Conservation (phyloP, 306 rosid genomes). For the Dryas drummondii region DNA sequence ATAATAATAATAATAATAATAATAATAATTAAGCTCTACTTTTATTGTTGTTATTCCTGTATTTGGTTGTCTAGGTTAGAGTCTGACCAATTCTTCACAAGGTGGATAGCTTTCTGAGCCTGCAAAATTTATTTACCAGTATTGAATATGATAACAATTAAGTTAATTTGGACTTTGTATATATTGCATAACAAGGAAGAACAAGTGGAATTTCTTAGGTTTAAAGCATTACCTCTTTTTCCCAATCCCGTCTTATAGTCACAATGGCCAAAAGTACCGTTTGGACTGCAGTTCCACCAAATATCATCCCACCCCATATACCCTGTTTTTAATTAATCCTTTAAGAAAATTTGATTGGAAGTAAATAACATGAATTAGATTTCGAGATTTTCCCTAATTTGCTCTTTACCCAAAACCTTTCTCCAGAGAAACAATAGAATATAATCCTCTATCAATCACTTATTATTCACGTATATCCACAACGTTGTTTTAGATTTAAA, state of each 20-base stretch:
- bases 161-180: no score
- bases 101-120: slow-evolving; percentile 43
- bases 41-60: not conserved
- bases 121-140: slow-evolving; percentile 17
- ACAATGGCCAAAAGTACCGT: slow-evolving; percentile 48
- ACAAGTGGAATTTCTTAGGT: not conserved
- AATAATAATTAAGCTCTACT: no score
- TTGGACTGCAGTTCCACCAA: slow-evolving; percentile 69
- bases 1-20: no score
- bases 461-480: no score
- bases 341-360: no score
- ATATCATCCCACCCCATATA: slow-evolving; percentile 81
- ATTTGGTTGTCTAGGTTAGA: slow-evolving; percentile 16
- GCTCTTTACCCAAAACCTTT: no score
- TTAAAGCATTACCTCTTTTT: slow-evolving; percentile 48
- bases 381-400: not conserved
- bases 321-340: slow-evolving; percentile 36
- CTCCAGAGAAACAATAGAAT: no score
- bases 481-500: no score
- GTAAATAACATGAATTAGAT: not conserved
- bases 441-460: no score
- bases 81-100: slow-evolving; percentile 42
- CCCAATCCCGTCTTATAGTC: slow-evolving; percentile 53
- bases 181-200: no score
- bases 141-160: not conserved